These are phyloP conservation scores for Boletus pseudopeckii DNA, from an alignment of 768 basidiomycete genomes.

Conservation along the genomic window DNA sequence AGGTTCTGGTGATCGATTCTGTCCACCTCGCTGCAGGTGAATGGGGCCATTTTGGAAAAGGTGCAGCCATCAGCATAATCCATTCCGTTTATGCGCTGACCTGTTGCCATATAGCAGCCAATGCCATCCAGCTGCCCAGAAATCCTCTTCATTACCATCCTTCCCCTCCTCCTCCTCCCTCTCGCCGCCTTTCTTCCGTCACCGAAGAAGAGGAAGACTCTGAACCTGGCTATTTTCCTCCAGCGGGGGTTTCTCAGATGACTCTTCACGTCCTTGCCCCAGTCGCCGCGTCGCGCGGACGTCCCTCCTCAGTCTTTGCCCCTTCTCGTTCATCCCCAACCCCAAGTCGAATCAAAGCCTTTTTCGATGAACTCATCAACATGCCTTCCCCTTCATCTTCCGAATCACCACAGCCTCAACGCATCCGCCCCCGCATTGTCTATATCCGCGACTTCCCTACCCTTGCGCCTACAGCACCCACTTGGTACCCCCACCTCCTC, in stretches of 20 bases:
- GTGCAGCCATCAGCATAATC: conserved; percentile 32
- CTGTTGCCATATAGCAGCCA: conserved; percentile 51
- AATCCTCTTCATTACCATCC: conserved; percentile 74
- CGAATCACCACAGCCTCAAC: conserved; percentile 25
- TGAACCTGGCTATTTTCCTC: conserved; percentile 43
- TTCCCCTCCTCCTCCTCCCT: conserved; percentile 26
- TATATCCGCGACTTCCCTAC: conserved; percentile 82
- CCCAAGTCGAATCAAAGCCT: conserved; percentile 59
- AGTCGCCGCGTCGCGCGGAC: conserved; percentile 32
- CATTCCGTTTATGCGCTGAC: conserved; percentile 7
- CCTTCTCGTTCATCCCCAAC: conserved; percentile 41
- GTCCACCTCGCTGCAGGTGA: conserved; percentile 86
- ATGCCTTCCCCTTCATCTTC: conserved; percentile 36
- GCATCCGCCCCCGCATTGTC: conserved; percentile 62
- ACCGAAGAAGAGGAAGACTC: conserved; percentile 47
- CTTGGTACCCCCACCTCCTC: conserved; percentile 81
- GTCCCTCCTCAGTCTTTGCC: conserved; percentile 32
- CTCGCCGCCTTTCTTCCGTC: conserved; percentile 24
- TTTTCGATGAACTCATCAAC: conserved; percentile 79
- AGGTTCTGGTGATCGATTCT: conserved; percentile 81
- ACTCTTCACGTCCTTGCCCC: conserved; percentile 45
- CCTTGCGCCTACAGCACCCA: conserved; percentile 63
- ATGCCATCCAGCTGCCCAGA: conserved; percentile 58
- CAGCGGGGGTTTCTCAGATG: conserved; percentile 37
- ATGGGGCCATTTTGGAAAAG: conserved; percentile 81